Base-by-base conservation (phyloP, 225 moss, liverwort and hornwort genomes). In the Rhytidiadelphus loreus region DNA sequence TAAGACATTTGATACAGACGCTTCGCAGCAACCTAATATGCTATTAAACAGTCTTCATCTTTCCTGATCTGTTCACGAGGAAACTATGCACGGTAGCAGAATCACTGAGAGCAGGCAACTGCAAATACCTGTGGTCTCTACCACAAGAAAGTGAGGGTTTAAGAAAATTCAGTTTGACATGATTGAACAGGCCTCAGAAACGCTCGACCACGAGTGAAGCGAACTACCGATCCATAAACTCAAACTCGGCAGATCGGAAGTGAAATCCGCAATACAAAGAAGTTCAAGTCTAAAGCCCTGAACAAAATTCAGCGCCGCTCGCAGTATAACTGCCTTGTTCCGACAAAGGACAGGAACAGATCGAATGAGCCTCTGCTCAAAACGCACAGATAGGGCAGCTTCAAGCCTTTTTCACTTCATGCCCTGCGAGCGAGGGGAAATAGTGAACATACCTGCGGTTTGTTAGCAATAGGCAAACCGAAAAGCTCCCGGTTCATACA, bases 401-500 rank as follows among this genome's bases (percentile, higher is more conserved):
- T n/a, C 18, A 37, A 44, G 24, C 61, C 50, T 24, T 75, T 43
- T 74, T 59, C 68, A 75, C 37, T 48, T 64, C 80, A 77, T 55
- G 57, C 29, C 17, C 78, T 70, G 28, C 23, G n/a, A 87, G 30
- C 44, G 73, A 64, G 76, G 68, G 76, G 68, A 46, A 85, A 60
- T 22, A 44, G 30, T 62, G 33, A 81, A 61, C 81, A 37, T 87
- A 92, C 92, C 89, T 85, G 89, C 68, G 85, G 75, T 59, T 92
- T 86, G 64, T 86, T 55, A 52, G 70, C 15, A 65, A 71, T 32
- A 21, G 92, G 93, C 83, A 92, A 89, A 62, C 90, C 92, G 58
- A 93, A 93, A 52, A 93, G 75, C 82, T 90, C 73, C 63, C 89
- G 92, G 35, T n/a, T 35, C 57, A 93, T 86, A 44, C 90, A 92